Percentiles rank a stretch among this genome's conserved stretches.
These are phyloP conservation scores for Urtica urens DNA, from an alignment of 306 rosid species.

Conservation along the genomic window DNA sequence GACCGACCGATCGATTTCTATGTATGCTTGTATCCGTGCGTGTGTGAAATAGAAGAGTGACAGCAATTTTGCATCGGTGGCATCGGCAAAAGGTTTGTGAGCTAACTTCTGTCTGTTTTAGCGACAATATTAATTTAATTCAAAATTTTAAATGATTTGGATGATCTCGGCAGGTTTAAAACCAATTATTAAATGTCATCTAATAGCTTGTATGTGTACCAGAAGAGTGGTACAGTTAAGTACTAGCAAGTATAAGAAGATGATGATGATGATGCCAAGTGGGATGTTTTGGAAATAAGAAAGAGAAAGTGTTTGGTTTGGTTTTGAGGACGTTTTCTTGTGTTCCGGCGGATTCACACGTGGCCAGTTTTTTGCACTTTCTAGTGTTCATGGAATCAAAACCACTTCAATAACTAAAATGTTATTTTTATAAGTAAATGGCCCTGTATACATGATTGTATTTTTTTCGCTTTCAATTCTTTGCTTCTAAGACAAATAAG, in stretches of 20 bases:
- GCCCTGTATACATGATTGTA: neutral
- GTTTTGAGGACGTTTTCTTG: neutral
- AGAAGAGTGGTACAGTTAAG: neutral
- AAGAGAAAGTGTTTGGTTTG: neutral
- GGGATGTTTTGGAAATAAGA: neutral
- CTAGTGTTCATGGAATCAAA: neutral
- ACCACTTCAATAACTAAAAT: neutral
- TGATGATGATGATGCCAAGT: neutral
- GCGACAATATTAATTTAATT: constrained; percentile 9
- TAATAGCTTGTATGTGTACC: no score
- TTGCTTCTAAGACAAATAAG: neutral
- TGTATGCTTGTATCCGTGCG: no score
- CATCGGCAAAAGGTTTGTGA: constrained; percentile 14
- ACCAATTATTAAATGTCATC: no score
- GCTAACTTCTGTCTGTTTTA: constrained; percentile 5
- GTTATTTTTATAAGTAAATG: neutral
- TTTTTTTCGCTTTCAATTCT: neutral
- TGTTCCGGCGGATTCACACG: constrained; percentile 15
- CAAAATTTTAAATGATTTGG: neutral
- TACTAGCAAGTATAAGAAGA: neutral
- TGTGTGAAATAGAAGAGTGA: neutral
- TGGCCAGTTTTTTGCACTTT: constrained; percentile 18
- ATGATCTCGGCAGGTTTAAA: no score
- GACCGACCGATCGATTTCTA: neutral
- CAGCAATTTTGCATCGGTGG: constrained; percentile 6